Conservation (phyloP, 306 rosid genomes). For the Elaeagnus macrophylla region DNA sequence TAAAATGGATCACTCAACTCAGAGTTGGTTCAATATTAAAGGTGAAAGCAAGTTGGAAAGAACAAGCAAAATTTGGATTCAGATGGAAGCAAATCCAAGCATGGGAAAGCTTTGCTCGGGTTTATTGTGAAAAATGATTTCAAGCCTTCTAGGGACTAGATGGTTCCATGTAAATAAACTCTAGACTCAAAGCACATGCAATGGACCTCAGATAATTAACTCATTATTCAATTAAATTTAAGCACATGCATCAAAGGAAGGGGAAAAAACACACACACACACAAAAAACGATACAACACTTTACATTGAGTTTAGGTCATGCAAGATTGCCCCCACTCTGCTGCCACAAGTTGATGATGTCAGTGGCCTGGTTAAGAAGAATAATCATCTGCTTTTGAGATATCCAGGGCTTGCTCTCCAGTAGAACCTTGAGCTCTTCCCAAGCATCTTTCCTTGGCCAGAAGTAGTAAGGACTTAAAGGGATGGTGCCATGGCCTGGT, state of each 20-base stretch:
- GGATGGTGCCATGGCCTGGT: constrained; percentile 80
- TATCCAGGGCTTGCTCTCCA: constrained; percentile 96
- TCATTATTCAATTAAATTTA: constrained; percentile 10
- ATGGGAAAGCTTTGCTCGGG: too few relatives aligned
- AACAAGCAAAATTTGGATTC: too few relatives aligned
- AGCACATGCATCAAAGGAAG: too few relatives aligned
- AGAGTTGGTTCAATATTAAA: too few relatives aligned
- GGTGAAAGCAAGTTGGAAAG: too few relatives aligned
- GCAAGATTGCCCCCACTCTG: constrained; percentile 91
- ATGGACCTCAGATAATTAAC: background rate
- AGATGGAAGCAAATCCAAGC: too few relatives aligned
- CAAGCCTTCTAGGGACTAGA: background rate
- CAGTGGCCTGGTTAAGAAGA: constrained; percentile 98
- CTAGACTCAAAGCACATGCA: background rate
- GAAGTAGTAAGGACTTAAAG: constrained; percentile 90
- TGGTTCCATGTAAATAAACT: background rate
- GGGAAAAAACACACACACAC: too few relatives aligned
- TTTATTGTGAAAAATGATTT: too few relatives aligned
- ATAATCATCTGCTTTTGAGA: constrained; percentile 97
- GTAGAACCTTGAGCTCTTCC: constrained; percentile 95
- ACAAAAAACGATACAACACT: too few relatives aligned
- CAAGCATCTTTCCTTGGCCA: constrained; percentile 99
- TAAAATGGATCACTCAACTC: too few relatives aligned
- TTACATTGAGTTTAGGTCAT: constrained; percentile 10
- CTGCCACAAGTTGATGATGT: constrained; percentile 96